Evolutionary conservation across 2,329 filamentous ascomycete genomes (phyloP).

Genomic region (Catunica adiposa): DNA sequence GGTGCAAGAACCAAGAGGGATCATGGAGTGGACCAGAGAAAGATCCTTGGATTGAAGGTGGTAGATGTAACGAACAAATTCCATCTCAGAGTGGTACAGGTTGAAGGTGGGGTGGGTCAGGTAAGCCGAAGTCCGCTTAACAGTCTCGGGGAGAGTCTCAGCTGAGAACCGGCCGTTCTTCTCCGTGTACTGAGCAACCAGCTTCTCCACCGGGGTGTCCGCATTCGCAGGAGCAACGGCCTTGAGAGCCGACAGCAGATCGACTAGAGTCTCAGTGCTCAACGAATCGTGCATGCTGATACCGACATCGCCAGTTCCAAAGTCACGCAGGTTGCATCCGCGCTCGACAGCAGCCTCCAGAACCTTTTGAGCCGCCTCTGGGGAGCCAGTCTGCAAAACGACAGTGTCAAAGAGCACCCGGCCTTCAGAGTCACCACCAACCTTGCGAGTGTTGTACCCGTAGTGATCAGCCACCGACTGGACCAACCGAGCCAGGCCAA

Average conservation of each 20-base stretch:
- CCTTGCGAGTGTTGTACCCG: constrained; percentile 46
- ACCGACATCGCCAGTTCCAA: constrained; percentile 20
- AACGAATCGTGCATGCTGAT: constrained; percentile 21
- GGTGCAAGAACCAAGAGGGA: constrained; percentile 87
- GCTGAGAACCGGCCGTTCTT: constrained; percentile 10
- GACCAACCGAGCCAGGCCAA: constrained; percentile 53
- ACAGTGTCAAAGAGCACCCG: constrained; percentile 66
- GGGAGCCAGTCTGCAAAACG: constrained; percentile 37
- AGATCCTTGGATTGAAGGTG: constrained; percentile 89
- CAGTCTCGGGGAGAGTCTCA: constrained; percentile 32
- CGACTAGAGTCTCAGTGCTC: constrained; percentile 26
- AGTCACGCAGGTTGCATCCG: constrained; percentile 18
- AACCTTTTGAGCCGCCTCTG: constrained; percentile 28
- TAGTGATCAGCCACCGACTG: constrained; percentile 45
- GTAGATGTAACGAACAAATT: constrained; percentile 83
- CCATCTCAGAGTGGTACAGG: constrained; percentile 84
- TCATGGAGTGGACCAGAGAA: constrained; percentile 92
- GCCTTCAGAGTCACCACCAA: constrained; percentile 37
- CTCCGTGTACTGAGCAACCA: constrained; percentile 17
- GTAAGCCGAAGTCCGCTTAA: constrained; percentile 58
- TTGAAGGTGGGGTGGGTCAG: constrained; percentile 91
- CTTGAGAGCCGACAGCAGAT: constrained; percentile 26
- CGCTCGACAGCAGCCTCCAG: constrained; percentile 6
- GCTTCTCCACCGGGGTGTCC: constrained; percentile 14
- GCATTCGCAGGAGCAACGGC: constrained; percentile 18